Evolutionary conservation across 768 basidiomycete genomes (phyloP), one percentile per base, ranked within the genome.

Genomic region (Tulasnella sp.): DNA sequence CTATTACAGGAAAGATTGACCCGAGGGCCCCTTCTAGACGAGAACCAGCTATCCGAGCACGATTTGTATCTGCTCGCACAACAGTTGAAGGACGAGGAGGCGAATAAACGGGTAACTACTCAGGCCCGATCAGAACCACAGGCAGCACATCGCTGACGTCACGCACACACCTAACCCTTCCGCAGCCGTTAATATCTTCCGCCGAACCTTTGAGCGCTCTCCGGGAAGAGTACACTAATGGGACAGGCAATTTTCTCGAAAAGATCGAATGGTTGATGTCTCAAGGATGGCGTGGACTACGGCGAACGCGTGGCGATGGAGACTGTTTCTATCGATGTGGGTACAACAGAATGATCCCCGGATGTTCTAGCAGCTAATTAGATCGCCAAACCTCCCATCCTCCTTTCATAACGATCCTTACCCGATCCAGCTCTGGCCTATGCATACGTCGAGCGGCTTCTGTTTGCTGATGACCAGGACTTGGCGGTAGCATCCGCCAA

Each of bases 251-350:
- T 11, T 95, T 96, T 83, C 84, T 93, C 7, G 87, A 89, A 79
- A 95, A 97, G 86, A 93, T 98, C 81, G 90, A 93, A 82, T 91
- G 90, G 86, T 86, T 98, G 31, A 86, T 87, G 73, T 83, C 82
- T 22, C 86, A 91, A 69, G 95, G 95, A 1, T 96, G 90, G 86
- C 87, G 87, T 46, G 87, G 86, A 16, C 88, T 97, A 64, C 89
- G 95, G 83, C 88, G 95, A 78, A 90, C 93, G 0, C 89, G 92
- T 86, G 96, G 96, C 87, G 90, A 91, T 83, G 96, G 86, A 76
- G 94, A 87, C 83, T 97, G 96, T 85, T 97, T 97, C 86, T 98
- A 97, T 85, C 89, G 96, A 89, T 93, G 76, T 77, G 14, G 60
- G 76, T 3, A 34, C 78, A 58, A n/a, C 34, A 41, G 76, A 42